Evolutionary conservation across 768 basidiomycete genomes (phyloP).

Genomic region (Lentinula edodes): DNA sequence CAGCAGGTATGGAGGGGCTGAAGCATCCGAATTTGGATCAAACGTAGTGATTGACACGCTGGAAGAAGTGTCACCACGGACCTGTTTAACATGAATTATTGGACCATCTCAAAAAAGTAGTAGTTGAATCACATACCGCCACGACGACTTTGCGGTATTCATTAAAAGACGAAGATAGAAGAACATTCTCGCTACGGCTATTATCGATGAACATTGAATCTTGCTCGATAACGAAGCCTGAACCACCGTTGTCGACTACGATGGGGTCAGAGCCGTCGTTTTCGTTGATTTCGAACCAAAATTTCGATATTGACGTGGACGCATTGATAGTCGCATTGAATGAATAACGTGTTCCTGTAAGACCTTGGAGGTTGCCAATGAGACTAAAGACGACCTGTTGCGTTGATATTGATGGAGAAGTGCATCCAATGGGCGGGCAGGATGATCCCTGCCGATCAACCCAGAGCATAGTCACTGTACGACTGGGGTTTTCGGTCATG

Average conservation of each 20-base stretch:
- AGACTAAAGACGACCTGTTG: neutral
- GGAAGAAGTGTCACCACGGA: neutral
- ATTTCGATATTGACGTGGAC: constrained; percentile 36
- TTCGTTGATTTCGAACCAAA: constrained; percentile 47
- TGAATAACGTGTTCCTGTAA: constrained; percentile 9
- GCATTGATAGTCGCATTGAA: constrained; percentile 33
- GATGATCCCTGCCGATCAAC: constrained; percentile 1
- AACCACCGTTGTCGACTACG: constrained; percentile 35
- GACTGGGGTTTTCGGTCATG: neutral
- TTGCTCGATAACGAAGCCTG: constrained; percentile 35
- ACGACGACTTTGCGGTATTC: neutral
- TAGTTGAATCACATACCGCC: neutral
- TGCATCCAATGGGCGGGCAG: neutral
- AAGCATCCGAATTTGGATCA: neutral
- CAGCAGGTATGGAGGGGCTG: neutral
- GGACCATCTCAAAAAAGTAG: too few relatives aligned
- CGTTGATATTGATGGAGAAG: neutral
- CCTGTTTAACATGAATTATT: neutral
- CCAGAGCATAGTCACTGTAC: neutral
- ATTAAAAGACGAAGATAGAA: neutral
- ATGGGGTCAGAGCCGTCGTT: constrained; percentile 31
- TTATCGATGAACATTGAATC: constrained; percentile 34
- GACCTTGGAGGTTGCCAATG: constrained; percentile 33
- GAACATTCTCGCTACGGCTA: neutral
- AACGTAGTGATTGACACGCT: neutral